These are phyloP conservation scores for Musa beccarii DNA, from an alignment of 176 grass and related monocot genomes.

Conservation along the genomic window DNA sequence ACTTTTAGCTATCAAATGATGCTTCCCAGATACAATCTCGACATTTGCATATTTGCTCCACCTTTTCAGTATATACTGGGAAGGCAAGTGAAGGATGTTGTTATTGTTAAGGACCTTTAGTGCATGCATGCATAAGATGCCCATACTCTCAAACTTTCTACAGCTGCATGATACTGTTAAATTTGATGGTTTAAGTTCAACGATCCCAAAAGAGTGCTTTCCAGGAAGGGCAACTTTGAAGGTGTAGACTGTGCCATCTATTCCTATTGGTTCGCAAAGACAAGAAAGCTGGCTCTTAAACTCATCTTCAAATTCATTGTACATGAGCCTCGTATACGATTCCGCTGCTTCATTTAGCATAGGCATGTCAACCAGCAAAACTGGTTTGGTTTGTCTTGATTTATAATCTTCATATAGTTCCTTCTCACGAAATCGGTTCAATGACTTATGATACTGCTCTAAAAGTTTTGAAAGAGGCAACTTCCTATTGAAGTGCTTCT, in stretches of 20 bases:
- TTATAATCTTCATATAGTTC: constrained; percentile 42
- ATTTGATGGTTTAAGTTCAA: constrained; percentile 31
- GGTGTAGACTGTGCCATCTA: constrained; percentile 23
- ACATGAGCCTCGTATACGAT: constrained; percentile 37
- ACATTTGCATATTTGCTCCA: constrained; percentile 42
- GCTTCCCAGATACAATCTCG: constrained; percentile 25
- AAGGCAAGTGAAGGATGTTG: constrained; percentile 38
- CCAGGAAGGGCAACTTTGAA: constrained; percentile 39
- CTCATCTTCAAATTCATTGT: constrained; percentile 34
- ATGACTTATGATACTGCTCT: constrained; percentile 24
- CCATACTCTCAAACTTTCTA: constrained; percentile 32
- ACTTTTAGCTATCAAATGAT: not conserved
- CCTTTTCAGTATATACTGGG: constrained; percentile 43
- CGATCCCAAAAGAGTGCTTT: constrained; percentile 28
- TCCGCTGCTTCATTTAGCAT: constrained; percentile 46
- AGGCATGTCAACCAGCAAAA: constrained; percentile 35
- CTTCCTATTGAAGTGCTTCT: constrained; percentile 34
- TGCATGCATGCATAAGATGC: constrained; percentile 42
- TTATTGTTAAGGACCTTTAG: constrained; percentile 40
- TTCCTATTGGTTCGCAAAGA: constrained; percentile 34
- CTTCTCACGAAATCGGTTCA: constrained; percentile 29
- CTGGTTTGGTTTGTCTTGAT: constrained; percentile 36
- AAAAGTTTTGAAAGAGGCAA: constrained; percentile 34
- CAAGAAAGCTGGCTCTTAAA: constrained; percentile 39
- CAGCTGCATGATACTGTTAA: constrained; percentile 38